Conservation (phyloP, 1,284 basidiomycete species). For the Moesziomyces sp. region DNA sequence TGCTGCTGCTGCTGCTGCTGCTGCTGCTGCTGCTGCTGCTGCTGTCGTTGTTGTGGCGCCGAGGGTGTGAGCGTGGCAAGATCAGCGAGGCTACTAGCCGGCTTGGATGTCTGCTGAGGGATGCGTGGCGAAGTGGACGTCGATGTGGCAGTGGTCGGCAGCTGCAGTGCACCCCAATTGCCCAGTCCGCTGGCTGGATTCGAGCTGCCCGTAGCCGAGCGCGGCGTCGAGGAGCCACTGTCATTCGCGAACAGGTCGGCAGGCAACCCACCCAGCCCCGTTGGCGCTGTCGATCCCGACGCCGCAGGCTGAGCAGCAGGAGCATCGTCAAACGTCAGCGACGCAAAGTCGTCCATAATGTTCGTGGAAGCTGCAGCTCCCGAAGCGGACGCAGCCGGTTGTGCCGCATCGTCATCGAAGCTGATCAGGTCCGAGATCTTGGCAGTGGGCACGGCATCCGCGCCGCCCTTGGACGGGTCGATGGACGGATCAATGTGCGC, state of each 20-base stretch:
- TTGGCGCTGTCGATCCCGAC: not conserved
- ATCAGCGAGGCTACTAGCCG: constrained; percentile 8
- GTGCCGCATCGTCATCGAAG: constrained; percentile 60
- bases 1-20: constrained; percentile 6
- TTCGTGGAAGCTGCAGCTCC: not conserved
- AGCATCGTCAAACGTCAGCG: constrained; percentile 54
- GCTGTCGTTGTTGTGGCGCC: no score
- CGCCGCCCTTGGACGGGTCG: constrained; percentile 57
- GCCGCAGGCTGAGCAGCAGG: constrained; percentile 3
- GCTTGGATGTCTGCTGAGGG: constrained; percentile 4
- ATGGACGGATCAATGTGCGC: constrained; percentile 72
- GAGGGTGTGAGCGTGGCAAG: constrained; percentile 28
- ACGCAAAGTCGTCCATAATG: constrained; percentile 63
- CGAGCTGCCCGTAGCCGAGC: constrained; percentile 2
- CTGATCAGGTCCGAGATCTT: constrained; percentile 64
- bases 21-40: constrained; percentile 7
- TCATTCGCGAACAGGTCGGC: constrained; percentile 41
- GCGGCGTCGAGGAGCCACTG: constrained; percentile 23
- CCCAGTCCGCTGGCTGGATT: constrained; percentile 42
- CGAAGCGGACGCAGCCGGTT: constrained; percentile 1
- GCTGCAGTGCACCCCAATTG: constrained; percentile 57
- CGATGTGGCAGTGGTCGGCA: constrained; percentile 49
- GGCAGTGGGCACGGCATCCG: constrained; percentile 61
- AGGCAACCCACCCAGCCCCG: constrained; percentile 31
- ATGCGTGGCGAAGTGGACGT: constrained; percentile 33